Base-by-base conservation (phyloP, 176 grass and related monocot species). In the Neostapfia colusana region DNA sequence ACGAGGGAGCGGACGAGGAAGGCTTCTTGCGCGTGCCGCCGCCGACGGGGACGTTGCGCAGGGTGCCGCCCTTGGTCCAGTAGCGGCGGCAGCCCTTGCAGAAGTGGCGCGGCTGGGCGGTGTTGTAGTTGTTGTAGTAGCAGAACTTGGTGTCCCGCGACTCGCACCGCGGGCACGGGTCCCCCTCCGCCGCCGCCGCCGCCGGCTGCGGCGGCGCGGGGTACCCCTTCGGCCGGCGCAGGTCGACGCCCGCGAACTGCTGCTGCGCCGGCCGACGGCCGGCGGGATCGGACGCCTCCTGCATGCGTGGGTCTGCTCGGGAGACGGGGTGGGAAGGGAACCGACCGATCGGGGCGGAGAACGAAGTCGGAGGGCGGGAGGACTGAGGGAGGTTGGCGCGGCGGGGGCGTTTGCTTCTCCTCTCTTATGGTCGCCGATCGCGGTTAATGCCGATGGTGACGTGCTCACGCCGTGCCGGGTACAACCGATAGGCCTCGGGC, bases 41-140 rank as follows among this genome's bases (percentile, higher is more conserved):
- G 20, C 92, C 92, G 48, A 94, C 83, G 42, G 92, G 92, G 68
- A 94, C 83, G 88, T 91, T 94, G 76, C 92, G 92, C 36, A 94
- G 72, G 1, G 86, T 74, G 46, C 92, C 92, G 56, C 92, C 92
- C 62, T 90, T 90, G 81, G 92, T 94, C 92, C 92, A 94, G 88
- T 94, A 94, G 71, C 92, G 92, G 49, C 92, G 92, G 80, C 92
- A 95, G 64, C 72, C 62, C 86, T 96, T 96, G 82, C 92, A 96
- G 78, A 91, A 96, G 73, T 96, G 86, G 35, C 92, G 89, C 42
- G 92, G 92, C 81, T 96, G 92, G 14, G 92, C 80, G 15, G 85
- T 73, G 81, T 89, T 96, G 74, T 96, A 91, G 73, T 96, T 96
- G 86, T 96, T 96, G 84, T 89, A 96, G 74, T 96, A 96, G 78